Base-by-base conservation (phyloP, 2,329 filamentous ascomycete species). In the Aspergillus intermedius region DNA sequence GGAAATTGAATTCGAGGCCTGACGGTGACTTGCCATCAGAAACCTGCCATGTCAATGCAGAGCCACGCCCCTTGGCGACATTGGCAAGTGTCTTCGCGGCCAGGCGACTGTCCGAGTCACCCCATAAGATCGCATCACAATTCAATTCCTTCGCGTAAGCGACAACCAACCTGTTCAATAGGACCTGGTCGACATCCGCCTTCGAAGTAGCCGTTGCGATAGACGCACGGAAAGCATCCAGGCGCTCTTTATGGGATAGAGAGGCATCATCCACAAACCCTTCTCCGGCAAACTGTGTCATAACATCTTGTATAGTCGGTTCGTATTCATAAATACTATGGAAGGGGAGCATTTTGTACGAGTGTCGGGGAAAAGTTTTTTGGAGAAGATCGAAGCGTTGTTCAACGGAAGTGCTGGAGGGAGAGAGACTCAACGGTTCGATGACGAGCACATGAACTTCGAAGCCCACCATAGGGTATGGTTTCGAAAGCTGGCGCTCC, bases 61-160 rank as follows among this genome's bases (percentile, higher is more conserved):
- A 90, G 1, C 91, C 93, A 44, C 91, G 80, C 1, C 93, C 93
- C 70, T 95, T 96, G 21, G 91, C 90, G 2, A 91, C 90, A 70
- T 93, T 88, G 5, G 88, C 78, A 12, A 98, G 80, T 0, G 89
- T 88, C 60, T 88, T 83, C 57, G 91, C 88, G 3, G 93, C 91
- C 25, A 98, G 81, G 13, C 84, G 81, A 4, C 90, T 96, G 17
- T 93, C 95, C 56, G 83, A 94, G 69, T 91, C 84, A 19, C 88
- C 91, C 68, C 93, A 85, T 1, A 97, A 70, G 39, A 97, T 77
- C 10, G 82, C 83, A 54, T 85, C 80, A 64, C 84, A 93, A 10
- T 63, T 70, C 23, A 77, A 70, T 13, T 73, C 66, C 52, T 79
- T 76, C 8, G 87, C 87, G 41, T 81, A 73, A 41, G 80, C 73